A percentile compares a stretch with the other conserved stretches of the same genome.
Evolutionary conservation across 176 grass and related monocot species (phyloP).

Genomic region (Paspalum notatum): DNA sequence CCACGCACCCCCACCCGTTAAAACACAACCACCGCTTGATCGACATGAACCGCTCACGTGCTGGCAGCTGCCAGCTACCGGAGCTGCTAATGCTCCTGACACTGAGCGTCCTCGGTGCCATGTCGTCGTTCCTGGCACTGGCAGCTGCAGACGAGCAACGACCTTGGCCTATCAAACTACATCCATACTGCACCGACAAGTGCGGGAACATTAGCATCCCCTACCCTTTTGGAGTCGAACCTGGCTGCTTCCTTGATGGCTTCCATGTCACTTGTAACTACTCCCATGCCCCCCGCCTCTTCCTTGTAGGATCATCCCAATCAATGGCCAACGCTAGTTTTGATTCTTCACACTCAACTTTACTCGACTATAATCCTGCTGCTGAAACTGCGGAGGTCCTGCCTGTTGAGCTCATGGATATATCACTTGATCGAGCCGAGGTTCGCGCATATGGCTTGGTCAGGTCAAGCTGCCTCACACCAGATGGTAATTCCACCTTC

Average conservation of each 20-base stretch:
- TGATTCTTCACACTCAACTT: too few species aligned
- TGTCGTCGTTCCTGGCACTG: background rate
- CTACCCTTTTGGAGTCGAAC: background rate
- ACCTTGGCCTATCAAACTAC: background rate
- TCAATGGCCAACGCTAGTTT: too few species aligned
- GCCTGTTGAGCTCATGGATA: background rate
- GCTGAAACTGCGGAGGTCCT: too few species aligned
- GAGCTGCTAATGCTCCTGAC: background rate
- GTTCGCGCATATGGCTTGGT: background rate
- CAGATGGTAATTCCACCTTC: too few species aligned
- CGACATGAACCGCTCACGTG: background rate
- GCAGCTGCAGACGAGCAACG: background rate
- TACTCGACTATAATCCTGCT: too few species aligned
- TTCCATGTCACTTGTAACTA: background rate
- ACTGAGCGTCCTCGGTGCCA: background rate
- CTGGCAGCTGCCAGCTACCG: background rate
- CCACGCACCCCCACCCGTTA: too few species aligned
- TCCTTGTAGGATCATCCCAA: background rate
- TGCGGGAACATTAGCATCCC: constrained; percentile 5
- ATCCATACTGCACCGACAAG: background rate
- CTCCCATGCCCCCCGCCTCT: background rate
- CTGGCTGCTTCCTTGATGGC: background rate
- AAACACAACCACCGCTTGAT: background rate
- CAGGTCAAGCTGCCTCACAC: background rate
- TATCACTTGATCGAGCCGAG: background rate